Base-by-base conservation (phyloP, 805 yeast genomes). In the Metschnikowia drakensbergensis region DNA sequence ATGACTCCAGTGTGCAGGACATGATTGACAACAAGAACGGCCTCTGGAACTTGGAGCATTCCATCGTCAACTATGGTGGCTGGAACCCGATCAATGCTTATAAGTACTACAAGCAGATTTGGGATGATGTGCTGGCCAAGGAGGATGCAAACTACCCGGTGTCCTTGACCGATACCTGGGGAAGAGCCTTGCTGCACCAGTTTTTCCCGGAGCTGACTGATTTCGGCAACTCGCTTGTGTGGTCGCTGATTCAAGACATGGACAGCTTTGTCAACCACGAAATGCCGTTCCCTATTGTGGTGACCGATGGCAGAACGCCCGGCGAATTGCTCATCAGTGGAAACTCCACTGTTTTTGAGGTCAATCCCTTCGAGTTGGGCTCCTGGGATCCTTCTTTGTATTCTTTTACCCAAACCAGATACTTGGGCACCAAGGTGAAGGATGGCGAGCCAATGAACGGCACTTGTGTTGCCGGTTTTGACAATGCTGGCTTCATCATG, bases 301-400 rank as follows among this genome's bases (percentile, higher is more conserved):
- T 68, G 25, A 64, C 74, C 2, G 64, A 66, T 50, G 72, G 71
- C n/a, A 64, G 72, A 55, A 63, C 68, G 8, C 75, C 74, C 3
- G 66, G 65, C 25, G 52, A 65, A 1, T 47, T 43, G 9, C 54
- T 66, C 46, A 58, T 66, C 34, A 61, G 64, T 53, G 64, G 61
- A 1, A 68, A 70, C 54, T 69, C 75, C 25, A 68, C 75, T 1
- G 64, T 71, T 10, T 59, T 71, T 47, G 76, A 71, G 59, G 47
- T 68, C 47, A 67, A 60, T 43, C 72, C 76, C 4, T 71, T 45
- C 53, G 76, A 71, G 55, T 49, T 89, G 60, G 97, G 97, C 10
- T 83, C 95, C 4, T 89, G 96, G 96, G 97, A 90, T 61, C 86
- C 88, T 10, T 71, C 84, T 1, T 66, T 87, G 47, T 72, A 76